Percentiles rank a stretch among this genome's conserved stretches.
These are phyloP conservation scores for Cladophialophora carrionii DNA, from an alignment of 2,329 filamentous ascomycete species.

Conservation along the genomic window DNA sequence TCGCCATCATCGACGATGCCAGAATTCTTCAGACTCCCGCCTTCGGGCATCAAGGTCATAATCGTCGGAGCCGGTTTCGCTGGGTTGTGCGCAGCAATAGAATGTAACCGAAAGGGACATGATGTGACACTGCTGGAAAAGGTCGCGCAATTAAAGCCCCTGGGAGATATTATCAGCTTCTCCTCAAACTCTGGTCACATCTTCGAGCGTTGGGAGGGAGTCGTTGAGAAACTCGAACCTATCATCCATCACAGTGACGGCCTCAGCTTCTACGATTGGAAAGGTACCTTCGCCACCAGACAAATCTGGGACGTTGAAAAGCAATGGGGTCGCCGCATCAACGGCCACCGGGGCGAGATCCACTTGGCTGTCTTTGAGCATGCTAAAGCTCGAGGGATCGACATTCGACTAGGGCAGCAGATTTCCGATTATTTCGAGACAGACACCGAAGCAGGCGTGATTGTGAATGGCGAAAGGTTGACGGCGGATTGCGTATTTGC, in stretches of 20 bases:
- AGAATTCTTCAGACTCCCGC: conserved; percentile 34
- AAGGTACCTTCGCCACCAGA: conserved; percentile 41
- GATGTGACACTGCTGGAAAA: conserved; percentile 49
- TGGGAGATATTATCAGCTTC: conserved; percentile 55
- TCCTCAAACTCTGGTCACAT: conserved; percentile 39
- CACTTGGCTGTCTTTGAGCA: conserved; percentile 43
- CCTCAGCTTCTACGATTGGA: conserved; percentile 40
- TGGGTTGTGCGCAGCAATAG: conserved; percentile 44
- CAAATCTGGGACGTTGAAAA: conserved; percentile 43
- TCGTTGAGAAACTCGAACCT: conserved; percentile 42
- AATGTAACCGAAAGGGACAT: conserved; percentile 39
- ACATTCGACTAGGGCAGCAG: conserved; percentile 41
- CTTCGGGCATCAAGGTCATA: conserved; percentile 54
- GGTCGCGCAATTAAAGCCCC: conserved; percentile 49
- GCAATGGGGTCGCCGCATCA: conserved; percentile 42
- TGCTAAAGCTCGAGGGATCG: conserved; percentile 38
- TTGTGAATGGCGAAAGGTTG: conserved; percentile 34
- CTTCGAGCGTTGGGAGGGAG: conserved; percentile 44
- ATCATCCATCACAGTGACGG: conserved; percentile 42
- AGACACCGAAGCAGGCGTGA: conserved; percentile 42
- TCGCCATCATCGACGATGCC: conserved; percentile 23
- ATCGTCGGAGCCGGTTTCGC: conserved; percentile 54
- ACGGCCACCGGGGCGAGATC: conserved; percentile 44
- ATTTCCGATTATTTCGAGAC: conserved; percentile 42
- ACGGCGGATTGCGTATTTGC: conserved; percentile 32